Conservation (phyloP, 768 basidiomycete species). For the Collybia nuda region DNA sequence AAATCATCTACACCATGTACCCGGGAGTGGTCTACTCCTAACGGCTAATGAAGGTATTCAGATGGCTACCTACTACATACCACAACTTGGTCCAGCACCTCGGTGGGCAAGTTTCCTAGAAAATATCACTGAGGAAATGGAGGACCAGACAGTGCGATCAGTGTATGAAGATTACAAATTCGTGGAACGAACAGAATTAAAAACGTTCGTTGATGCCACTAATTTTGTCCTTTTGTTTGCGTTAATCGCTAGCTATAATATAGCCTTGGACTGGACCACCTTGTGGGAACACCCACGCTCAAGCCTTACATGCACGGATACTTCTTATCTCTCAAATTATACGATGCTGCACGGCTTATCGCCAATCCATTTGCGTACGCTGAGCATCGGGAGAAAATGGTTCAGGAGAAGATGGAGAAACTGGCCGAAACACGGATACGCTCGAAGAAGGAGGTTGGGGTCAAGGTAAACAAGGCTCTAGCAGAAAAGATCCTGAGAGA, state of each 20-base stretch:
- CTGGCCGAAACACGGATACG: conserved; percentile 93
- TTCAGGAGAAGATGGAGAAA: conserved; percentile 89
- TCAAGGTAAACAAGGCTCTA: conserved; percentile 76
- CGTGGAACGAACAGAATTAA: conserved; percentile 82
- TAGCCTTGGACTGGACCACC: conserved; percentile 92
- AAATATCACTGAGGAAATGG: conserved; percentile 98
- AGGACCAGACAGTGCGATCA: conserved; percentile 75
- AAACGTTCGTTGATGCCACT: conserved; percentile 57
- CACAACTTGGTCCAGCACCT: conserved; percentile 94
- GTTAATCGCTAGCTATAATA: conserved; percentile 5
- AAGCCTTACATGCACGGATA: conserved; percentile 99
- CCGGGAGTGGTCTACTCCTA: conserved; percentile 86
- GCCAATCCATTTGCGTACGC: conserved; percentile 95
- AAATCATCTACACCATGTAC: conserved; percentile 88
- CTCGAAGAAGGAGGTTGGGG: conserved; percentile 65
- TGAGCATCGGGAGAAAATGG: conserved; percentile 87
- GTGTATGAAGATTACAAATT: conserved; percentile 99
- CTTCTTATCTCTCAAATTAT: conserved; percentile 94
- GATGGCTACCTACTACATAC: conserved; percentile 93
- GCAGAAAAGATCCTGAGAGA: conserved; percentile 80
- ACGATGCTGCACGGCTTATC: conserved; percentile 93
- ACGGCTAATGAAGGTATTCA: conserved; percentile 96
- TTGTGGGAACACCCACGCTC: conserved; percentile 91
- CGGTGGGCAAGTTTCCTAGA: conserved; percentile 98
- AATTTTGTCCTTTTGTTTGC: not conserved